Conservation (phyloP, 148 eudicot species). For the Selenicereus undatus region DNA sequence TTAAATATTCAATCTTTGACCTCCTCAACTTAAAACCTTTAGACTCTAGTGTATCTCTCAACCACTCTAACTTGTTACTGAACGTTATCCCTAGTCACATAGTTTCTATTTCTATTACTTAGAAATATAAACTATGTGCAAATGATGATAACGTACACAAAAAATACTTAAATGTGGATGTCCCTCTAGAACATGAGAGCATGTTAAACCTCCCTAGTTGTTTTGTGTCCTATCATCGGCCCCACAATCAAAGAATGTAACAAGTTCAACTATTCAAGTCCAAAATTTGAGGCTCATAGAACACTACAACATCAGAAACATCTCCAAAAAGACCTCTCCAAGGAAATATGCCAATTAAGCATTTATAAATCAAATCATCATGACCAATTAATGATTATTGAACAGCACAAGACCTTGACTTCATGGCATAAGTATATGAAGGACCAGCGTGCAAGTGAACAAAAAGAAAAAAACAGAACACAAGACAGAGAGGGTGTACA, state of each 20-base stretch:
- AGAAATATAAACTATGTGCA: too few relatives aligned
- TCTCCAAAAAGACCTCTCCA: neutral
- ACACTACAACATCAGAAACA: neutral
- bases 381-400: neutral
- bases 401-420: neutral
- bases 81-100: too few relatives aligned
- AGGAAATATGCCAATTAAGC: neutral
- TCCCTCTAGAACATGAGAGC: neutral
- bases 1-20: too few relatives aligned
- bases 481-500: too few relatives aligned
- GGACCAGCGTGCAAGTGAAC: too few relatives aligned
- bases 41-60: too few relatives aligned
- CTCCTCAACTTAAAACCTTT: too few relatives aligned
- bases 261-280: neutral
- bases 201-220: neutral
- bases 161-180: neutral
- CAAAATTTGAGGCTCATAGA: neutral
- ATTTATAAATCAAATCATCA: neutral
- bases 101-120: neutral
- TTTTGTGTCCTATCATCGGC: neutral
- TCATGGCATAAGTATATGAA: neutral
- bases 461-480: too few relatives aligned
- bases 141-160: neutral
- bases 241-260: constrained; percentile 2
- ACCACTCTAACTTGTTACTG: too few relatives aligned